A percentile compares a stretch with the other conserved stretches of the same genome.
Conservation (phyloP, 768 basidiomycete genomes). For the Russula sp. region DNA sequence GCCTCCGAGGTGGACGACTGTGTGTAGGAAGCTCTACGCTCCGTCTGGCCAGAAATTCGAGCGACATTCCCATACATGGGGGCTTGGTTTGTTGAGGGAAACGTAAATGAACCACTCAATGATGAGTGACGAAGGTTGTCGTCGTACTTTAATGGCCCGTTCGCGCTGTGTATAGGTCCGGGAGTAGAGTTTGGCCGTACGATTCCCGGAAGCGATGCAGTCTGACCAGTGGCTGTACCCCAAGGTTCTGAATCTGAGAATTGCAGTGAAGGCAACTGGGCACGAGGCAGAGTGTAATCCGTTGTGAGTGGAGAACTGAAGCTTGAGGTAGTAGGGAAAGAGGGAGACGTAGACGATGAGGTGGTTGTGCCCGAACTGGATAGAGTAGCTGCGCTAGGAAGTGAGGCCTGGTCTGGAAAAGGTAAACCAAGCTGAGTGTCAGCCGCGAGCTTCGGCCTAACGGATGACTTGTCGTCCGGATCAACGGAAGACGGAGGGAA, state of each 20-base stretch:
- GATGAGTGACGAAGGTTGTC: slow-evolving; percentile 67
- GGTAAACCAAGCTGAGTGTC: slow-evolving; percentile 48
- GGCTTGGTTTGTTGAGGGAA: slow-evolving; percentile 29
- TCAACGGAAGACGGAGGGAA: slow-evolving; percentile 51
- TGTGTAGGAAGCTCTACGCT: slow-evolving; percentile 50
- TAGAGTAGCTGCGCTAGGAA: slow-evolving; percentile 48
- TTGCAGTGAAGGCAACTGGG: slow-evolving; percentile 44
- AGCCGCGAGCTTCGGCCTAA: slow-evolving; percentile 50
- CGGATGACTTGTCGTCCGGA: slow-evolving; percentile 39
- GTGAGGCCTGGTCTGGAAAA: slow-evolving; percentile 48
- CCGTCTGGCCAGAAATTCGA: slow-evolving; percentile 69
- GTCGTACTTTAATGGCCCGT: slow-evolving; percentile 62
- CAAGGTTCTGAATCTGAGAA: slow-evolving; percentile 30
- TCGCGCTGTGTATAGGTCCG: slow-evolving; percentile 28
- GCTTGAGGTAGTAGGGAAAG: slow-evolving; percentile 26
- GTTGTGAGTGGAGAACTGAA: slow-evolving; percentile 50
- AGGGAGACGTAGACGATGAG: slow-evolving; percentile 30
- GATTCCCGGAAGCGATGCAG: slow-evolving; percentile 30
- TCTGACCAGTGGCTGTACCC: slow-evolving; percentile 19
- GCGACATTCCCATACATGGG: slow-evolving; percentile 60
- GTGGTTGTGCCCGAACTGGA: slow-evolving; percentile 26
- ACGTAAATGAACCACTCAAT: slow-evolving; percentile 46
- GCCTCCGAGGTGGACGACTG: slow-evolving; percentile 40
- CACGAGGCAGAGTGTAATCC: slow-evolving; percentile 52
- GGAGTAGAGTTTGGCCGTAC: slow-evolving; percentile 31